These are phyloP conservation scores for Talaromyces islandicus DNA, from an alignment of 2,329 filamentous ascomycete species.

Conservation along the genomic window DNA sequence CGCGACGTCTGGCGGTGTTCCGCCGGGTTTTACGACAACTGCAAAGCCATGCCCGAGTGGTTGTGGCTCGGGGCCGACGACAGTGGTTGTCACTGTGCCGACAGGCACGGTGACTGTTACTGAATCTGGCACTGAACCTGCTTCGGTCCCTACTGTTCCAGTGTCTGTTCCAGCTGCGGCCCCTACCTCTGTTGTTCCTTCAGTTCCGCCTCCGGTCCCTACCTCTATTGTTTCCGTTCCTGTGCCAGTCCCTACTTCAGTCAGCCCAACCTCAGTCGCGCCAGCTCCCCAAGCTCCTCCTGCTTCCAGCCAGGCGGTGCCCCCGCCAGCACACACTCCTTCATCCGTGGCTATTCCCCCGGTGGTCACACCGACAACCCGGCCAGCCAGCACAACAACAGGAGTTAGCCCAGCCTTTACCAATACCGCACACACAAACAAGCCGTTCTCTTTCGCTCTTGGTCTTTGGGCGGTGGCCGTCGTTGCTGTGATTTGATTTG, in stretches of 20 bases:
- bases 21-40: conserved; percentile 34
- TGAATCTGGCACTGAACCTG: not conserved
- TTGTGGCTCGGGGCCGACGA: conserved; percentile 33
- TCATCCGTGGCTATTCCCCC: not conserved
- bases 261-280: not conserved
- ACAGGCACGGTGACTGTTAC: not conserved
- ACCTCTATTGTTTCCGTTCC: not conserved
- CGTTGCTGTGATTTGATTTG: not conserved
- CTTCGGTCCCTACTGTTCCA: not conserved
- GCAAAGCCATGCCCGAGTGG: conserved; percentile 32
- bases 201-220: not conserved
- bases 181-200: no score
- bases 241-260: not conserved
- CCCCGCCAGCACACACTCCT: not conserved
- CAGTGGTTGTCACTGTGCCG: conserved; percentile 31
- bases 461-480: not conserved
- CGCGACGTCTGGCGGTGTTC: conserved; percentile 17
- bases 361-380: not conserved
- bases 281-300: not conserved
- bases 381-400: not conserved
- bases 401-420: conserved; percentile 8
- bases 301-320: not conserved
- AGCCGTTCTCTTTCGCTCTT: not conserved
- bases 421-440: conserved; percentile 1
- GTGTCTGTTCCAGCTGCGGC: not conserved